Conservation (phyloP, 306 rosid genomes). For the Fragaria vesca region DNA sequence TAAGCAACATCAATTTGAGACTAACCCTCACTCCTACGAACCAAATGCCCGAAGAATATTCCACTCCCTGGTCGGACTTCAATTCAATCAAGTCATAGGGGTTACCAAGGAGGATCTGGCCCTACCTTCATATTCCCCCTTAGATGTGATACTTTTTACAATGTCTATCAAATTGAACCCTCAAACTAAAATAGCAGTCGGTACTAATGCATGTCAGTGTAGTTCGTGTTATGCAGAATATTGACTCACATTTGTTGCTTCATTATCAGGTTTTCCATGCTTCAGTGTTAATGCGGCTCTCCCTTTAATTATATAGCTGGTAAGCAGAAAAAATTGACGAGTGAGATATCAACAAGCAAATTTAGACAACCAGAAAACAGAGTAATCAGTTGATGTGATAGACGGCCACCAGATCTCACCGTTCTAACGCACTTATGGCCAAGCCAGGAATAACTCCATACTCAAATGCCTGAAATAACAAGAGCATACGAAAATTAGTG, state of each 20-base stretch:
- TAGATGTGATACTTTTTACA: neutral
- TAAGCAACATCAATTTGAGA: neutral
- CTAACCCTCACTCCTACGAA: neutral
- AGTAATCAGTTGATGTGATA: constrained; percentile 20
- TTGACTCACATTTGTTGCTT: constrained; percentile 73
- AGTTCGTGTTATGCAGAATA: constrained; percentile 22
- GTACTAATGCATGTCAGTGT: neutral
- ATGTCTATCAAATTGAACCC: neutral
- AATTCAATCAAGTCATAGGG: neutral
- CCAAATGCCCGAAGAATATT: neutral
- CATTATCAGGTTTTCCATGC: constrained; percentile 94
- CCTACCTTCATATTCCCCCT: neutral
- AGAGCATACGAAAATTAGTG: constrained; percentile 19
- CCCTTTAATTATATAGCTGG: constrained; percentile 84
- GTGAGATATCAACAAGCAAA: constrained; percentile 19
- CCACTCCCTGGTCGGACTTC: neutral
- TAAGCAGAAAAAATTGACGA: constrained; percentile 24
- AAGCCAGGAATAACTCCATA: constrained; percentile 88
- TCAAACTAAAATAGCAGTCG: neutral
- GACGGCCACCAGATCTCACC: constrained; percentile 55
- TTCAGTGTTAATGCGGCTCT: constrained; percentile 69
- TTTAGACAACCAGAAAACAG: constrained; percentile 10
- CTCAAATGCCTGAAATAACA: constrained; percentile 68
- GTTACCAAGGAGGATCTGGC: neutral
- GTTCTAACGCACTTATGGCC: constrained; percentile 83